phyloP scores from a whole-genome alignment of 2,329 filamentous ascomycete species.

The Cercospora janseana region DNA sequence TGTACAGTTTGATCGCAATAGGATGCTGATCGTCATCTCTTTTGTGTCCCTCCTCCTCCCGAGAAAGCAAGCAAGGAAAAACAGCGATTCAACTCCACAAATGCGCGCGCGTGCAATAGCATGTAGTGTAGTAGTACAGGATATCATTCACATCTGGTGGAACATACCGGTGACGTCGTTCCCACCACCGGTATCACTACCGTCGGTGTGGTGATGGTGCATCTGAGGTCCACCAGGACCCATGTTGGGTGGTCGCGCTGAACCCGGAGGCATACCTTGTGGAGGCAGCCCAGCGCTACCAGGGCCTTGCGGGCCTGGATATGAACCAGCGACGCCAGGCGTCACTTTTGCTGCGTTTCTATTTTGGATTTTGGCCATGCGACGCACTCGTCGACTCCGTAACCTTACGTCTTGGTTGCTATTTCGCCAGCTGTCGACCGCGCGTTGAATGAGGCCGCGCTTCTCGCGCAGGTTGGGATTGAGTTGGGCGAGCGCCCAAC shows the following conservation, averaged over 20 bases:
- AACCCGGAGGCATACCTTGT: conserved; percentile 60
- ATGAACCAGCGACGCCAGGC: conserved; percentile 47
- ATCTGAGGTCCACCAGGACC: conserved; percentile 55
- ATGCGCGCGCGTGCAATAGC: conserved; percentile 23
- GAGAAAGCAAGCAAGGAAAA: neutral
- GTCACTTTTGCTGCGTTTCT: conserved; percentile 45
- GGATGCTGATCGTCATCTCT: conserved; percentile 20
- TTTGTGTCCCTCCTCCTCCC: neutral
- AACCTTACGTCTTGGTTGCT: conserved; percentile 94
- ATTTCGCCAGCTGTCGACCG: conserved; percentile 98
- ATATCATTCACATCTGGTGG: conserved; percentile 71
- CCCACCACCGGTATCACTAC: conserved; percentile 61
- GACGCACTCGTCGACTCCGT: conserved; percentile 83
- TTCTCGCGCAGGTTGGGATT: conserved; percentile 91
- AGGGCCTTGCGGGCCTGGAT: conserved; percentile 60
- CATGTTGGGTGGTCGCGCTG: conserved; percentile 60
- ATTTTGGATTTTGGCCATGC: conserved; percentile 94
- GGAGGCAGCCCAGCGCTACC: conserved; percentile 59
- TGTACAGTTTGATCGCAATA: conserved; percentile 28
- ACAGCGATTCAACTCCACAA: conserved; percentile 22
- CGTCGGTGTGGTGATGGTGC: conserved; percentile 72
- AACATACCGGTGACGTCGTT: conserved; percentile 94
- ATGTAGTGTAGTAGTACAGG: conserved; percentile 45
- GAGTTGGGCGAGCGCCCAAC: conserved; percentile 93
- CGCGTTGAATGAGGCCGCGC: conserved; percentile 90